A percentile compares a stretch with the other conserved stretches of the same genome.
Evolutionary conservation across 2,329 filamentous ascomycete genomes (phyloP).

Genomic region (Apiospora koreana): DNA sequence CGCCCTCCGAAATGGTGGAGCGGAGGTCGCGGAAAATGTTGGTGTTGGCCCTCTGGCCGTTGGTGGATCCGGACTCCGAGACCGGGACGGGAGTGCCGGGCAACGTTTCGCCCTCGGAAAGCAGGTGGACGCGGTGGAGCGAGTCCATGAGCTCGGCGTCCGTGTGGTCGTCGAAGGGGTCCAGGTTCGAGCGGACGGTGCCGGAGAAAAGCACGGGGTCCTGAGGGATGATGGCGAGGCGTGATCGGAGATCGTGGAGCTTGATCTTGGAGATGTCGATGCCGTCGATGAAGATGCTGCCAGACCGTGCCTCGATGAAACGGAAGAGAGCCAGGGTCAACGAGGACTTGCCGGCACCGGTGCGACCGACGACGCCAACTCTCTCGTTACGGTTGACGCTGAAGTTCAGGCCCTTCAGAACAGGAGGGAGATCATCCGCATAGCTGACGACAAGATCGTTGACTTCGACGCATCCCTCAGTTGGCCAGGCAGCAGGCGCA

Average conservation of each 20-base stretch:
- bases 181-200: slow-evolving; percentile 74
- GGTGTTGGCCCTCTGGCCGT: slow-evolving; percentile 47
- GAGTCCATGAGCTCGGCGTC: slow-evolving; percentile 71
- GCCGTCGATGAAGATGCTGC: slow-evolving; percentile 70
- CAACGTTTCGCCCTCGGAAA: slow-evolving; percentile 45
- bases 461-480: slow-evolving; percentile 72
- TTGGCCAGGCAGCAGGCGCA: slow-evolving; percentile 74
- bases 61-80: slow-evolving; percentile 29
- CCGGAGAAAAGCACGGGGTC: slow-evolving; percentile 83
- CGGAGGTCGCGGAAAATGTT: slow-evolving; percentile 67
- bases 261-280: slow-evolving; percentile 73
- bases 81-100: slow-evolving; percentile 30
- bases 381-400: slow-evolving; percentile 66
- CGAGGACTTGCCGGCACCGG: slow-evolving; percentile 77
- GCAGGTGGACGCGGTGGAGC: slow-evolving; percentile 70
- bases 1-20: slow-evolving; percentile 69
- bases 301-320: slow-evolving; percentile 69
- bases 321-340: slow-evolving; percentile 76
- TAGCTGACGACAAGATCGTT: slow-evolving; percentile 72
- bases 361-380: slow-evolving; percentile 76
- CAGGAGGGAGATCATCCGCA: slow-evolving; percentile 68
- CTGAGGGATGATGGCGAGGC: slow-evolving; percentile 77
- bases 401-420: slow-evolving; percentile 71
- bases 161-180: slow-evolving; percentile 71
- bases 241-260: slow-evolving; percentile 69